Percentiles rank a stretch among this genome's conserved stretches.
Conservation (phyloP, 169 alveolate species). For the Plasmodium adleri region DNA sequence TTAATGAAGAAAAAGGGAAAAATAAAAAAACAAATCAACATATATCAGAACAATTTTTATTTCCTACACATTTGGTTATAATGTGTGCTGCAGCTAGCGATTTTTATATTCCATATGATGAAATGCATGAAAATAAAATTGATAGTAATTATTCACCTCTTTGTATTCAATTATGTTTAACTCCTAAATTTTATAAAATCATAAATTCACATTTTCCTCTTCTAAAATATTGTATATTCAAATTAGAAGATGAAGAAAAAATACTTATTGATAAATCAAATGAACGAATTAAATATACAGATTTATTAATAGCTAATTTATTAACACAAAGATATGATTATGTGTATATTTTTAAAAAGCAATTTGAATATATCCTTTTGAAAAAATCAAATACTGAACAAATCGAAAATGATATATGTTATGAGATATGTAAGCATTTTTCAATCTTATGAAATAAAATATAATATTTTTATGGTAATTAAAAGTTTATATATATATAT, state of each 20-base stretch:
- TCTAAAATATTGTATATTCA: constrained; percentile 35
- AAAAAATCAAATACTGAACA: background rate
- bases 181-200: constrained; percentile 47
- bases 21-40: background rate
- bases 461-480: too few species aligned
- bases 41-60: background rate
- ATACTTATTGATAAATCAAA: constrained; percentile 7
- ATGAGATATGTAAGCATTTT: constrained; percentile 11
- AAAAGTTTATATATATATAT: too few species aligned
- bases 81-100: constrained; percentile 93
- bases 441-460: background rate
- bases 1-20: too few species aligned
- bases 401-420: constrained; percentile 35
- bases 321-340: constrained; percentile 10
- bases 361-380: constrained; percentile 7
- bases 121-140: constrained; percentile 51
- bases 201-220: constrained; percentile 22
- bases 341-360: constrained; percentile 27
- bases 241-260: constrained; percentile 46
- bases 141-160: constrained; percentile 15
- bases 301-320: constrained; percentile 51
- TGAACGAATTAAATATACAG: constrained; percentile 34
- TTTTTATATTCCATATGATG: constrained; percentile 84
- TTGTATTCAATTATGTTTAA: constrained; percentile 17
- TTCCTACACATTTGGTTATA: constrained; percentile 66